These are phyloP conservation scores for Suhomyces sp. DNA, from an alignment of 805 yeast species.

Conservation along the genomic window DNA sequence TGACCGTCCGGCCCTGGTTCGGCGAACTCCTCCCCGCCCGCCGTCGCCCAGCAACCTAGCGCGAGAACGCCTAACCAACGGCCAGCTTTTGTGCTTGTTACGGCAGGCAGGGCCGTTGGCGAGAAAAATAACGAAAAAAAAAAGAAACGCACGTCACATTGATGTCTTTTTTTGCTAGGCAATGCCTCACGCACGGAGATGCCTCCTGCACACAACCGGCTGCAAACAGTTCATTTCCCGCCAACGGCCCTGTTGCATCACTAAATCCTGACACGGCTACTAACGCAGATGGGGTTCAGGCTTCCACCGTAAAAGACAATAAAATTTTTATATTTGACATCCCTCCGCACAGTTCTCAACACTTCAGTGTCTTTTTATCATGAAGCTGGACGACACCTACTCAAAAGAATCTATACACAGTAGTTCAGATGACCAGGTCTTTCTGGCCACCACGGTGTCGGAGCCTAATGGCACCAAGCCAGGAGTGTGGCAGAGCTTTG, in stretches of 20 bases:
- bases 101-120: neutral
- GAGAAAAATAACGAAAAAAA: neutral
- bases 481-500: conserved; percentile 22
- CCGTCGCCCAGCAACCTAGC: neutral
- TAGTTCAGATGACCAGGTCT: neutral
- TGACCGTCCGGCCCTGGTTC: neutral
- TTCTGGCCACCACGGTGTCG: neutral
- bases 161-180: neutral
- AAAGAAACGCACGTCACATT: neutral
- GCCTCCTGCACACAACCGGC: neutral
- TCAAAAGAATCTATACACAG: neutral
- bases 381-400: neutral
- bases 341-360: neutral
- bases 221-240: neutral
- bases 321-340: neutral
- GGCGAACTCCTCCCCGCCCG: neutral
- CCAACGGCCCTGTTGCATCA: neutral
- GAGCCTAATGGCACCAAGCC: neutral
- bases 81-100: neutral
- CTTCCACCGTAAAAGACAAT: neutral
- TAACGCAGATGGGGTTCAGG: neutral
- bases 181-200: neutral
- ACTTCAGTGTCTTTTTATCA: neutral
- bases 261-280: neutral
- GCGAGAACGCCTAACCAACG: neutral